phyloP scores from a whole-genome alignment of 2,329 filamentous ascomycete genomes.

The Aspergillus costaricaensis region DNA sequence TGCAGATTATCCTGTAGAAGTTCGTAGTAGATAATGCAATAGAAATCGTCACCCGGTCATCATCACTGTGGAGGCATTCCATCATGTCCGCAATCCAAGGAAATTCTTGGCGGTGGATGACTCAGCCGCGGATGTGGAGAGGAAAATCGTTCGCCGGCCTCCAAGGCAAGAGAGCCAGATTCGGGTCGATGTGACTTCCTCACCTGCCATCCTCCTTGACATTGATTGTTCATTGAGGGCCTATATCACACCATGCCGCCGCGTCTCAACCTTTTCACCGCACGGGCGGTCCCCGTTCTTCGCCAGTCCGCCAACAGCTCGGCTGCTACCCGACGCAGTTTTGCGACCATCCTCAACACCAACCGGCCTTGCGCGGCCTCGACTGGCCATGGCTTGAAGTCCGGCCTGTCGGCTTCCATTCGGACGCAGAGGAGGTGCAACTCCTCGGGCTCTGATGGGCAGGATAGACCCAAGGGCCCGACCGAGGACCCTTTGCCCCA shows the following conservation, averaged over 20 bases:
- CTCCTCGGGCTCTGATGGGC: constrained; percentile 35
- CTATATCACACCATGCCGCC: constrained; percentile 53
- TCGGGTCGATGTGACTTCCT: constrained; percentile 4
- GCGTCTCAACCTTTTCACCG: constrained; percentile 53
- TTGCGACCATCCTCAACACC: constrained; percentile 25
- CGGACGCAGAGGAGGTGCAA: constrained; percentile 35
- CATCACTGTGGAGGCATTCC: background rate
- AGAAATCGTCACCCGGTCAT: background rate
- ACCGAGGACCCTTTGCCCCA: constrained; percentile 58
- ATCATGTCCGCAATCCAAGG: background rate
- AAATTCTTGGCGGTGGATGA: constrained; percentile 21
- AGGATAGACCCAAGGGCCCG: constrained; percentile 43
- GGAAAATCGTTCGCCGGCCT: constrained; percentile 29
- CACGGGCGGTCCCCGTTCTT: constrained; percentile 34
- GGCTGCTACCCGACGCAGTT: constrained; percentile 22
- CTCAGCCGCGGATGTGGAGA: constrained; percentile 21
- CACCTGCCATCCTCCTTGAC: background rate
- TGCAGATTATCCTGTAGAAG: too few relatives aligned
- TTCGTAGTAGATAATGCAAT: too few relatives aligned
- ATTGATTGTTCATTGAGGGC: constrained; percentile 1
- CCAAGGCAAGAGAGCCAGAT: constrained; percentile 3
- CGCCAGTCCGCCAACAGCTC: constrained; percentile 27
- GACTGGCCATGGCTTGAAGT: constrained; percentile 14
- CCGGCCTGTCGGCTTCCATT: constrained; percentile 21
- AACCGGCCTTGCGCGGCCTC: constrained; percentile 23